Conservation (phyloP, 305 asterid species). For the Plantago coronopus region DNA sequence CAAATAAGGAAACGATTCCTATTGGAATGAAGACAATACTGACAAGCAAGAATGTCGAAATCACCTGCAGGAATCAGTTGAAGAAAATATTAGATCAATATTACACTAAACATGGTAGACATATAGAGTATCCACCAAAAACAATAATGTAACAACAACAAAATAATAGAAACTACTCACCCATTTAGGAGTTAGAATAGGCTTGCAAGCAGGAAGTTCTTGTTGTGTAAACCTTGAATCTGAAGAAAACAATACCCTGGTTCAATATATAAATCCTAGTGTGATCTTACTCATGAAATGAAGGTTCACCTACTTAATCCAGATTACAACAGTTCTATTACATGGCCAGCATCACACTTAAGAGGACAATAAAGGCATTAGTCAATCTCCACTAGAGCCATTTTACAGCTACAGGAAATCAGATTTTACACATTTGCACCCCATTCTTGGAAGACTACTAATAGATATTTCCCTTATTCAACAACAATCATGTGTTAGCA, state of each 20-base stretch:
- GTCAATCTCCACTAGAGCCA: neutral
- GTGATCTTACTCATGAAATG: constrained; percentile 1
- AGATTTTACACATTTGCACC: too few species aligned
- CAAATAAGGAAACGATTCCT: constrained; percentile 77
- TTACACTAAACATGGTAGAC: neutral
- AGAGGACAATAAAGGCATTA: neutral
- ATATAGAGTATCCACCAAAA: constrained; percentile 11
- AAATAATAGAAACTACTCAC: constrained; percentile 28
- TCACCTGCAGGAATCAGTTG: constrained; percentile 52
- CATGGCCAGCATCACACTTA: constrained; percentile 9
- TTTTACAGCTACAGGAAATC: constrained; percentile 1
- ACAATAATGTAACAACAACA: neutral
- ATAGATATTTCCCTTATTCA: too few species aligned
- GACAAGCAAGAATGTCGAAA: constrained; percentile 75
- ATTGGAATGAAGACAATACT: constrained; percentile 74
- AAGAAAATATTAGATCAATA: constrained; percentile 14
- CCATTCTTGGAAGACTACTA: too few species aligned
- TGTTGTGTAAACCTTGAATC: constrained; percentile 97
- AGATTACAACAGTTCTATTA: neutral
- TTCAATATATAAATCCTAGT: constrained; percentile 2
- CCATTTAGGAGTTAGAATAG: constrained; percentile 95
- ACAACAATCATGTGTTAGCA: neutral
- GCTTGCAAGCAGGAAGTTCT: constrained; percentile 96
- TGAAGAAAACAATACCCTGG: constrained; percentile 27
- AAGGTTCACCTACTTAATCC: constrained; percentile 5